Percentiles rank a stretch among this genome's conserved stretches.
phyloP scores from a whole-genome alignment of 2,329 filamentous ascomycete genomes.

The Setomelanomma holmii region DNA sequence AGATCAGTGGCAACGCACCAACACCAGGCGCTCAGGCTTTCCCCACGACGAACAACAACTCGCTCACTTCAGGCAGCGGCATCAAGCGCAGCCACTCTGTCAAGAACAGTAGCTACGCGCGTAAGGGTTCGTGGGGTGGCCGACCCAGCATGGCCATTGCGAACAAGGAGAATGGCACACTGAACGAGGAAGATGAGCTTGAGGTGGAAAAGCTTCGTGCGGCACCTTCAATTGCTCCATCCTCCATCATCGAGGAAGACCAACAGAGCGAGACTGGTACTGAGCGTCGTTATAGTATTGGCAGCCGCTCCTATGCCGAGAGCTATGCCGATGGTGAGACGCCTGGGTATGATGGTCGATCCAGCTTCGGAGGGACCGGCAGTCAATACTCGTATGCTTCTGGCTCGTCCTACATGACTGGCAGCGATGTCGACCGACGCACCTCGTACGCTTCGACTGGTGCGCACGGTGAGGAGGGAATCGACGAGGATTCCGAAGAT shows the following conservation, averaged over 20 bases:
- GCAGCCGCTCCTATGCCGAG: slow-evolving; percentile 42
- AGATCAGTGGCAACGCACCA: slow-evolving; percentile 80
- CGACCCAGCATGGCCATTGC: slow-evolving; percentile 37
- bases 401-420: slow-evolving; percentile 57
- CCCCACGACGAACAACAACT: slow-evolving; percentile 40
- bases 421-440: slow-evolving; percentile 54
- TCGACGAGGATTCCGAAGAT: slow-evolving; percentile 40
- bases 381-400: slow-evolving; percentile 57
- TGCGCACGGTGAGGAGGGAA: slow-evolving; percentile 34
- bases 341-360: slow-evolving; percentile 46
- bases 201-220: slow-evolving; percentile 32
- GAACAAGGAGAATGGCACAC: slow-evolving; percentile 58
- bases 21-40: slow-evolving; percentile 51
- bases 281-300: slow-evolving; percentile 48
- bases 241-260: slow-evolving; percentile 38
- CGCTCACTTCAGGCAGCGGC: slow-evolving; percentile 52
- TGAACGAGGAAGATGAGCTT: slow-evolving; percentile 53
- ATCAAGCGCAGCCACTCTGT: slow-evolving; percentile 59
- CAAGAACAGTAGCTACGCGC: slow-evolving; percentile 43
- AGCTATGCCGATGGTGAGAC: slow-evolving; percentile 45
- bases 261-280: slow-evolving; percentile 48
- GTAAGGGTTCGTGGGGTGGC: slow-evolving; percentile 47
- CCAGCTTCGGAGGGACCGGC: slow-evolving; percentile 50
- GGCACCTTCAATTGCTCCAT: slow-evolving; percentile 20
- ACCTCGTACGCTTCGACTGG: slow-evolving; percentile 52